Base-by-base conservation (phyloP, 2,329 filamentous ascomycete genomes). In the Sporothrix humicola region DNA sequence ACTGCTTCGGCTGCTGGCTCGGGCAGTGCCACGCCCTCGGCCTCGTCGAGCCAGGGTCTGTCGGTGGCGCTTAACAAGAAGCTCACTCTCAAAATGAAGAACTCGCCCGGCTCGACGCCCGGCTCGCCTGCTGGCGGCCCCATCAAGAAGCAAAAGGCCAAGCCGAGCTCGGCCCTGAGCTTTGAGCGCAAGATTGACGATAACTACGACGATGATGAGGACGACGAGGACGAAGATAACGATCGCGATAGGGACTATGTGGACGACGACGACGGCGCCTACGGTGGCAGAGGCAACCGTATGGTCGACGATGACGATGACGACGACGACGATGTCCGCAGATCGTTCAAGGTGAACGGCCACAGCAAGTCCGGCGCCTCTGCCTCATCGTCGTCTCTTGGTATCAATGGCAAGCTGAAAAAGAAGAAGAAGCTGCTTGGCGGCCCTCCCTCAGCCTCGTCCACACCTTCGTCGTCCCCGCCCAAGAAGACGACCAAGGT, bases 131-230 rank as follows among this genome's bases (percentile, higher is more conserved):
- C 54, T 8, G 69, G 48, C n/a, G 79, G 78, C 8, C 48, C n/a
- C 1, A n/a, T 56, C 10, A 89, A 88, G 79, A 89, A 88, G 81
- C 87, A 89, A 20, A 88, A 87, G 79, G 80, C 84, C 72, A 89
- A 88, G 81, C 77, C 80, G n/a, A 80, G 81, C 74, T 88, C 87
- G 8, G 82, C 83, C 48, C 81, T 88, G 73, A 86, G 84, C 75
- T 83, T 86, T 56, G 86, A 87, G 79, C 85, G 85, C 52, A 83
- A 82, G 20, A 70, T 74, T 17, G 75, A 79, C 79, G 17, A 72
- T 61, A 72, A 72, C 72, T 73, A 73, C 61, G 73, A 76, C 26
- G 73, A 75, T 20, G 74, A 65, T 8, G 61, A 73, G 3, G 72
- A 46, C 20, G 68, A 72, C 15, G 65, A 68, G 5, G 23, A 54